Percentiles rank a stretch among this genome's conserved stretches.
Evolutionary conservation across 805 yeast genomes (phyloP).

Genomic region (Diddensiella santjacobensis): DNA sequence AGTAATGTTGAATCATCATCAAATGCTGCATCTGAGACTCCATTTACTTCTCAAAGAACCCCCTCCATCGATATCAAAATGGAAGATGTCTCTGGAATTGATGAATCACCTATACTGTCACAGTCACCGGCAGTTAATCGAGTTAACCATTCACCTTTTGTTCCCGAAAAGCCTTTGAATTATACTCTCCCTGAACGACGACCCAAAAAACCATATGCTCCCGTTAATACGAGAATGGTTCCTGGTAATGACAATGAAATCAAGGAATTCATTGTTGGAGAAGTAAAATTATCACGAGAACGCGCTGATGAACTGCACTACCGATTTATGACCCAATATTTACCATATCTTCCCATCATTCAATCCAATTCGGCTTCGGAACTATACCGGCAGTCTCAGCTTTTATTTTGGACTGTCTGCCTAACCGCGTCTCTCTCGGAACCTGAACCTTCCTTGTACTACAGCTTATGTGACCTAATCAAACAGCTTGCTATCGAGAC

Average conservation of each 20-base stretch:
- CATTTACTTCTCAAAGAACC: background rate
- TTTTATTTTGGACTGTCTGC: constrained; percentile 88
- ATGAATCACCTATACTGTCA: background rate
- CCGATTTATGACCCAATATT: constrained; percentile 58
- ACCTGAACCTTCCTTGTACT: constrained; percentile 80
- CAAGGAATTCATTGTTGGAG: constrained; percentile 71
- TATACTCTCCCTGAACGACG: background rate
- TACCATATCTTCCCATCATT: constrained; percentile 78
- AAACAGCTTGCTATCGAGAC: constrained; percentile 87
- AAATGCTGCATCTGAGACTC: background rate
- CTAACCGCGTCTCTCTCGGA: constrained; percentile 81
- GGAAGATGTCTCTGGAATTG: background rate
- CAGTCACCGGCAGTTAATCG: background rate
- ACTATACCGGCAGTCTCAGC: constrained; percentile 75
- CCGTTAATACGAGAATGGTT: background rate
- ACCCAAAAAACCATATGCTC: background rate
- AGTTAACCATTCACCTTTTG: background rate
- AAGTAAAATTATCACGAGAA: constrained; percentile 59
- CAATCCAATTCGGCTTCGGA: constrained; percentile 67
- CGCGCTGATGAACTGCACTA: constrained; percentile 73
- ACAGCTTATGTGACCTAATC: constrained; percentile 68
- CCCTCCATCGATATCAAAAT: background rate
- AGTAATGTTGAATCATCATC: background rate
- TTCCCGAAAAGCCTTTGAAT: background rate
- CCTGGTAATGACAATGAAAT: constrained; percentile 13